These are phyloP conservation scores for Ustilago curta DNA, from an alignment of 1,284 basidiomycete species.

Conservation along the genomic window DNA sequence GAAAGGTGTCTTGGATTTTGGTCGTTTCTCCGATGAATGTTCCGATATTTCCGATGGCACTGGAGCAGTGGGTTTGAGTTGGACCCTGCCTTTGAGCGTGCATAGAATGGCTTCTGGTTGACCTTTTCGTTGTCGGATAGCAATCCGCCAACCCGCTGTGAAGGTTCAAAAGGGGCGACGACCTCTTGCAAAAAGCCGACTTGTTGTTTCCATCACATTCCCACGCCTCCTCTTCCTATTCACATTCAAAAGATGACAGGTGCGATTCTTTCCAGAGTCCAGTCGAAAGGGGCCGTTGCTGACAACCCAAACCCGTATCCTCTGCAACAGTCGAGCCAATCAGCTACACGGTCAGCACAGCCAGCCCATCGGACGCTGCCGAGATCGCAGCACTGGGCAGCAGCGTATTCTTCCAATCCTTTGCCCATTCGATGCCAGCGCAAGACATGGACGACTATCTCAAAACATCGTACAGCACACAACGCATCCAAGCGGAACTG, in stretches of 20 bases:
- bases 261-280: background rate
- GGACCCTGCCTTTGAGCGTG: slow-evolving; percentile 3
- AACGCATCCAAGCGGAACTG: slow-evolving; percentile 24
- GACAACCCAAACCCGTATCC: background rate
- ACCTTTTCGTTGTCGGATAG: background rate
- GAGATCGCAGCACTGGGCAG: slow-evolving; percentile 35
- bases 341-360: slow-evolving; percentile 15
- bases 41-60: slow-evolving; percentile 32
- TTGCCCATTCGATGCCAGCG: slow-evolving; percentile 33
- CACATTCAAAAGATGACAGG: slow-evolving; percentile 25
- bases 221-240: background rate
- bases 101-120: no score
- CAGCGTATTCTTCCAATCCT: slow-evolving; percentile 34
- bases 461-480: slow-evolving; percentile 24
- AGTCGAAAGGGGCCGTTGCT: background rate
- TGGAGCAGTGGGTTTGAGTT: slow-evolving; percentile 3
- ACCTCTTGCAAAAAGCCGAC: background rate
- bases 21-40: slow-evolving; percentile 19
- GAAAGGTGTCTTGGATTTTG: background rate
- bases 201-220: background rate
- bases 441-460: slow-evolving; percentile 42
- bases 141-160: background rate
- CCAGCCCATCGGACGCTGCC: slow-evolving; percentile 16
- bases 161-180: background rate
- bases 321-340: slow-evolving; percentile 12